Conservation (phyloP, 768 basidiomycete genomes). For the Hebeloma cylindrosporum region DNA sequence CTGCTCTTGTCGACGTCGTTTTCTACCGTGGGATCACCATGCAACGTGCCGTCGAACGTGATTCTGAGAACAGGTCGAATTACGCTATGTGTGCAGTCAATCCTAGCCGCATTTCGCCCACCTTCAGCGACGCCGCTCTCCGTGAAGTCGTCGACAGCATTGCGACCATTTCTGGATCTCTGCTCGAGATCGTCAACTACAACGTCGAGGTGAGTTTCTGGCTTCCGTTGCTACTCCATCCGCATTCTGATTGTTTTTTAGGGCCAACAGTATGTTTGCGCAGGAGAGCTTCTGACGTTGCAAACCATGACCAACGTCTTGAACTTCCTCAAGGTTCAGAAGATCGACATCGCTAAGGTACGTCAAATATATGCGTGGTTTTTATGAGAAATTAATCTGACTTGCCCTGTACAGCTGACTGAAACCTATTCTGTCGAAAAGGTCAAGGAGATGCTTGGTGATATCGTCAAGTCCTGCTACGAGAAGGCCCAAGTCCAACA, state of each 20-base stretch:
- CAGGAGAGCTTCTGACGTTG: conserved; percentile 91
- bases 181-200: conserved; percentile 98
- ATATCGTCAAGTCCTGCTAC: conserved; percentile 85
- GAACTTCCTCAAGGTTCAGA: conserved; percentile 95
- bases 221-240: conserved; percentile 5
- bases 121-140: conserved; percentile 94
- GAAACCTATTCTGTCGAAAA: conserved; percentile 88
- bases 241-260: conserved; percentile 30
- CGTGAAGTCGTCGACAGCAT: conserved; percentile 96
- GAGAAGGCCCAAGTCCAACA: conserved; percentile 77
- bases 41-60: conserved; percentile 98
- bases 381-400: conserved; percentile 8
- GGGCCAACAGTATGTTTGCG: conserved; percentile 99
- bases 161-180: conserved; percentile 66
- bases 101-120: conserved; percentile 89
- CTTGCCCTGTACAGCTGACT: conserved; percentile 61
- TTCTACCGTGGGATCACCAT: conserved; percentile 99
- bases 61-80: conserved; percentile 87
- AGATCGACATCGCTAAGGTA: conserved; percentile 89
- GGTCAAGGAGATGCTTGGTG: conserved; percentile 92
- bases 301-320: conserved; percentile 95
- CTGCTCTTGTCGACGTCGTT: conserved; percentile 94
- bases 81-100: conserved; percentile 99
- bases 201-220: conserved; percentile 72
- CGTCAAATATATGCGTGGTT: neutral